phyloP scores from a whole-genome alignment of 495 filamentous ascomycete species.

The Neurospora sp. region DNA sequence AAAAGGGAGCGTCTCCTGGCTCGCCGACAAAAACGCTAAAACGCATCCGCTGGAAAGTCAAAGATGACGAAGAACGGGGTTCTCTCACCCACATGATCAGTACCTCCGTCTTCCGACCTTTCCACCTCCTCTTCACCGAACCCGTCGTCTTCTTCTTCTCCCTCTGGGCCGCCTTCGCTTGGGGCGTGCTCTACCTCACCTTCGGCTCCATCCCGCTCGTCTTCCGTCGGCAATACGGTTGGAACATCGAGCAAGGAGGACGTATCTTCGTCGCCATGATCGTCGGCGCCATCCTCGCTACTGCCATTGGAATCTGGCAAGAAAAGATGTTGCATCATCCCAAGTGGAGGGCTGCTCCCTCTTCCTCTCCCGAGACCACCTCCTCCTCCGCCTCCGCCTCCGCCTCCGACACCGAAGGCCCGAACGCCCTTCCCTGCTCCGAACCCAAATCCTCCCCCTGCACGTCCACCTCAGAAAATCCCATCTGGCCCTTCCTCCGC shows the following conservation, averaged over 20 bases:
- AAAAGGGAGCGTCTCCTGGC: conserved; percentile 13
- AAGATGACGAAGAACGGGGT: conserved; percentile 68
- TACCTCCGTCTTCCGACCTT: conserved; percentile 69
- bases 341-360: conserved; percentile 17
- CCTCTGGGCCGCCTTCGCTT: conserved; percentile 80
- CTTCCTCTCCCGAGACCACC: neutral
- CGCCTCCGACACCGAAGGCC: neutral
- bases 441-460: conserved; percentile 8
- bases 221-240: conserved; percentile 59
- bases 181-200: conserved; percentile 81
- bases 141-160: conserved; percentile 94
- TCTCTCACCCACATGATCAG: conserved; percentile 61
- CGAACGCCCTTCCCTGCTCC: neutral
- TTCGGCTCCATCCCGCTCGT: conserved; percentile 72
- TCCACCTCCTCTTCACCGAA: conserved; percentile 79
- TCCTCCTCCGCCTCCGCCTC: conserved; percentile 7
- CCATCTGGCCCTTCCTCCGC: conserved; percentile 28
- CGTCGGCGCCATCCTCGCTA: conserved; percentile 56
- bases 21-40: conserved; percentile 27
- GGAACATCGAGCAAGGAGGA: conserved; percentile 55
- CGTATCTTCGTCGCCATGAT: conserved; percentile 67
- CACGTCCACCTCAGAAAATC: neutral
- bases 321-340: conserved; percentile 37
- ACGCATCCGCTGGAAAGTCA: conserved; percentile 76
- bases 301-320: conserved; percentile 66